Evolutionary conservation across 192 early-diverging fungal genomes (phyloP), one percentile per base, ranked within the genome.

Genomic region (Pilaira anomala): DNA sequence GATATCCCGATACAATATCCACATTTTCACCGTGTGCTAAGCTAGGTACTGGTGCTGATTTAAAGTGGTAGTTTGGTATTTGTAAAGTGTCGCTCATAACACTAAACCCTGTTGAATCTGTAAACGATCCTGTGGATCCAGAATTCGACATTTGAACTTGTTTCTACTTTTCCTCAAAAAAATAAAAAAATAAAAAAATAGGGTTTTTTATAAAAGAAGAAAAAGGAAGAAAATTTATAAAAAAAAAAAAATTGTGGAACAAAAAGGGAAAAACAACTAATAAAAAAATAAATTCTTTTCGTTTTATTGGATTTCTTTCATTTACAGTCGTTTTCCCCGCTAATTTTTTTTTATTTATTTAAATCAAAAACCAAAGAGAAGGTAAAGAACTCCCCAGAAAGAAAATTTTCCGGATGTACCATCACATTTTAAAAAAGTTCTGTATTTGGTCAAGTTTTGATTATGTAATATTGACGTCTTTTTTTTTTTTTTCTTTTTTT

Each of bases 21-120:
- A 50, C 62, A 29, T 56, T 69, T 18, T 69, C 68, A 1, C 68
- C 68, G 59, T 55, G 54, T 49, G 50, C 60, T 25, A 62, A 51
- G 36, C 60, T 54, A 45, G 68, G 44, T 22, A 58, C 50, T 6
- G 68, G 68, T 12, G 48, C 42, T n/a, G 22, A 25, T 36, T 65
- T 69, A 14, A 69, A 69, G 26, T 63, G 62, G 18, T 69, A 69
- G 48, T 62, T 62, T 21, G 62, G 68, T 39, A 69, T 69, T 36
- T 69, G 68, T 21, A 69, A 13, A 13, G 44, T 8, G 22, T 63
- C 68, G 12, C 61, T 48, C 1, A 58, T 19, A 12, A 0, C 5
- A 28, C 44, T 62, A 48, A 46, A 46, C 12, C 41, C 52, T 3
- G 60, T 56, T 18, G 59, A 39, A 30, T 68, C 67, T 25, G 51